phyloP scores from a whole-genome alignment of 2,329 filamentous ascomycete species.

The Xylariaceae sp. region DNA sequence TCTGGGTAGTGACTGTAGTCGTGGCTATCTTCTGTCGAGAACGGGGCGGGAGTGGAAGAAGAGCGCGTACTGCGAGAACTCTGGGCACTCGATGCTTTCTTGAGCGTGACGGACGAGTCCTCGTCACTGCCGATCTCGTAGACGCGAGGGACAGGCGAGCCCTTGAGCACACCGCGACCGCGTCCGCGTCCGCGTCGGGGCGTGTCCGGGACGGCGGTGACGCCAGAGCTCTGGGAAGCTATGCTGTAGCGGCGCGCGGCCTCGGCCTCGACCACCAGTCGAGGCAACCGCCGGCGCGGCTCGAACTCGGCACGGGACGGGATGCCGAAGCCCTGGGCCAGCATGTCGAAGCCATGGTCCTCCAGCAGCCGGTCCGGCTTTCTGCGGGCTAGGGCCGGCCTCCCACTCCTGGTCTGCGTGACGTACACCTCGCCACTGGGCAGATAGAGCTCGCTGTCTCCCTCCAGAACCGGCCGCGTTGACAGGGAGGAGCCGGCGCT shows the following conservation, averaged over 20 bases:
- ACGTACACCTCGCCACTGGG: slow-evolving; percentile 14
- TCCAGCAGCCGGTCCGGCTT: slow-evolving; percentile 14
- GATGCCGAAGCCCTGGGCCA: slow-evolving; percentile 18
- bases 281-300: slow-evolving; percentile 3
- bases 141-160: neutral
- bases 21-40: no score
- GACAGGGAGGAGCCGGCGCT: slow-evolving; percentile 6
- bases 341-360: slow-evolving; percentile 19
- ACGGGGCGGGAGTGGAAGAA: slow-evolving; percentile 1
- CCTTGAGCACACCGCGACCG: slow-evolving; percentile 1
- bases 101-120: neutral
- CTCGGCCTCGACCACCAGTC: neutral
- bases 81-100: neutral
- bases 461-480: neutral
- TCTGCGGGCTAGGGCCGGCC: slow-evolving; percentile 19
- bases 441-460: slow-evolving; percentile 10
- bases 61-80: slow-evolving; percentile 1
- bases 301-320: slow-evolving; percentile 18
- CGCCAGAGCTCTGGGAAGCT: slow-evolving; percentile 10
- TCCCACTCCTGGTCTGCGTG: slow-evolving; percentile 18
- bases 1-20: no score
- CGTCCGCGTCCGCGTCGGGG: slow-evolving; percentile 1
- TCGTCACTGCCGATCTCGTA: neutral
- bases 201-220: slow-evolving; percentile 5
- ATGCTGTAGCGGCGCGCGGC: slow-evolving; percentile 6